Percentiles rank a stretch among this genome's conserved stretches.
Conservation (phyloP, 2,329 filamentous ascomycete genomes). For the Diaporthe nobilis region DNA sequence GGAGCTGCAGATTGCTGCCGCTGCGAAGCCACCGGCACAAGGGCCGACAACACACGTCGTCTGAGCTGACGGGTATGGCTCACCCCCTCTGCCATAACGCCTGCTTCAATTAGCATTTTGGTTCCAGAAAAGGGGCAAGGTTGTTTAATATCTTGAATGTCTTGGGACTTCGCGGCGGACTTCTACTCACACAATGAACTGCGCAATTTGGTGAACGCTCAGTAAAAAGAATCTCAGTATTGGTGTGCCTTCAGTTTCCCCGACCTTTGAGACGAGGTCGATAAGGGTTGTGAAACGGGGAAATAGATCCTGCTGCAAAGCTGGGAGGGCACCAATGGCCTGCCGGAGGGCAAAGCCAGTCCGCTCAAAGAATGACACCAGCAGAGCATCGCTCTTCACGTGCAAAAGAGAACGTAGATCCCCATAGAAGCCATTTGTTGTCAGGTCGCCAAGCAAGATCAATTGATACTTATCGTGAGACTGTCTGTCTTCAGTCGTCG, state of each 20-base stretch:
- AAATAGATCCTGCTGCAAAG: not conserved
- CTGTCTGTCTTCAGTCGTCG: not conserved
- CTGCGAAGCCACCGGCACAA: slow-evolving; percentile 78
- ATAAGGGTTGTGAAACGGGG: slow-evolving; percentile 8
- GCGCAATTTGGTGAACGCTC: not conserved
- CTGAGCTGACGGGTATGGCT: slow-evolving; percentile 14
- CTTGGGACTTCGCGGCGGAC: no score
- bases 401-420: not conserved
- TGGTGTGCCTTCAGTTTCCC: not conserved
- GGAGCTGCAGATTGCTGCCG: slow-evolving; percentile 73
- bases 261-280: slow-evolving; percentile 7
- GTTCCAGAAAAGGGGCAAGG: not conserved
- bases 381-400: slow-evolving; percentile 2
- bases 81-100: slow-evolving; percentile 8
- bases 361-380: slow-evolving; percentile 20
- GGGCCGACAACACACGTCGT: slow-evolving; percentile 62
- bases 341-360: slow-evolving; percentile 1
- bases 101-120: not conserved
- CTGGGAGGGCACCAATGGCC: not conserved
- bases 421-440: not conserved
- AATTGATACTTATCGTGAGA: slow-evolving; percentile 10
- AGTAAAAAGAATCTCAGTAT: slow-evolving; percentile 2
- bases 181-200: slow-evolving; percentile 15
- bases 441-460: slow-evolving; percentile 6
- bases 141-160: not conserved